Base-by-base conservation (phyloP, 768 basidiomycete species). In the Boletus subcaerulescens region DNA sequence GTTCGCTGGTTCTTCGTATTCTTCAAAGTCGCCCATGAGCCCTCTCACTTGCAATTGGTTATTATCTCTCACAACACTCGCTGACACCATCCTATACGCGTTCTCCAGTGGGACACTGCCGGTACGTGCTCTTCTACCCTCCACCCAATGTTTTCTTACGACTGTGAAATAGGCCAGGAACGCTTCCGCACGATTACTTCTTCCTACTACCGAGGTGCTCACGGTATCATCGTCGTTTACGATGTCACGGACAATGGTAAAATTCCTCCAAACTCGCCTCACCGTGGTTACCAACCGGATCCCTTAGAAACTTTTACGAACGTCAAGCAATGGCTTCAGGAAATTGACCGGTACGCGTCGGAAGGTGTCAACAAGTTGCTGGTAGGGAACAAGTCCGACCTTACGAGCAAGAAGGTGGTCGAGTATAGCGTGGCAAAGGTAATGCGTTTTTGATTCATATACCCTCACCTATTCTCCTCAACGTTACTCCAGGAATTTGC, bases 221-320 rank as follows among this genome's bases (percentile, higher is more conserved):
- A 96, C 70, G 97, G 97, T 59, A 98, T 98, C 70, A 90, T 98
- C 66, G 89, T 98, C 47, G 95, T 98, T n/a, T 98, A 98, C 77
- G 91, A 93, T 71, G 94, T 98, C 50, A 96, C 94, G 41, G 95
- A 98, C 76, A 92, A 91, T 66, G 92, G 89, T 89, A 57, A 44
- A 76, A 13, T 45, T 15, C 14, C 6, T 20, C 22, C 48, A 18
- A 29, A 29, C 29, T 39, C 45, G 41, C 42, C 36, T 32, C 12
- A 40, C 44, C 12, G 22, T 45, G 32, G 49, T 59, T 48, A 38
- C 55, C 51, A 45, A 65, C 43, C 38, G 18, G n/a, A 20, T 26
- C 20, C 15, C 38, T 29, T 56, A 97, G 95, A 98, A 67, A 92
- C 94, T 33, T 95, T 90, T 77, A 83, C 89, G 64, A 94, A 95